Percentiles rank a stretch among this genome's conserved stretches.
Conservation (phyloP, 83 land plant genomes). For the Picea abies region DNA sequence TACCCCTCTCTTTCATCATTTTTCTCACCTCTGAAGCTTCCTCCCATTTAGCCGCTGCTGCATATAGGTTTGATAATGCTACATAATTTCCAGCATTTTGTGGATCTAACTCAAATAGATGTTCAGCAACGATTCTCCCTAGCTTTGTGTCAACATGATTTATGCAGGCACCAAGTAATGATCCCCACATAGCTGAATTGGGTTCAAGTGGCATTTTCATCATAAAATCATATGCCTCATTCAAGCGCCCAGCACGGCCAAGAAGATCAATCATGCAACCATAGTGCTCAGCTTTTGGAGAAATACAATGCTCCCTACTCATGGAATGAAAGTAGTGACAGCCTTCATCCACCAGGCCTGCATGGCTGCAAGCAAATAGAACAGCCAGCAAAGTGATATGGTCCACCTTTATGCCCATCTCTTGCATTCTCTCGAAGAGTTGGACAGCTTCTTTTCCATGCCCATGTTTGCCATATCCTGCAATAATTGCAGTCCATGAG, state of each 20-base stretch:
- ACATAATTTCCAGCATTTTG: constrained; percentile 1
- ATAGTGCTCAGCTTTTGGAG: neutral
- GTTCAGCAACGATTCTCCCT: neutral
- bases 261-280: neutral
- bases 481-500: constrained; percentile 52
- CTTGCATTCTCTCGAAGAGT: neutral
- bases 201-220: neutral
- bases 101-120: neutral
- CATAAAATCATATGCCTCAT: neutral
- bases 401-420: neutral
- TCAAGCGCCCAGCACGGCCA: constrained; percentile 6
- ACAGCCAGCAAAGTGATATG: neutral
- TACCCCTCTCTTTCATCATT: neutral
- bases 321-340: neutral
- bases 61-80: neutral
- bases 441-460: neutral
- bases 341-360: neutral
- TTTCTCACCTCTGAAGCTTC: neutral
- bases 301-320: neutral
- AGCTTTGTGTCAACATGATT: neutral
- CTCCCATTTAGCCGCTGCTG: neutral
- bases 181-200: neutral
- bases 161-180: constrained; percentile 5
- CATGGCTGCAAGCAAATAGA: constrained; percentile 5
- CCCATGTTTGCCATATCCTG: constrained; percentile 20